phyloP scores from a whole-genome alignment of 2,329 filamentous ascomycete species.

The Diaporthe helianthi region DNA sequence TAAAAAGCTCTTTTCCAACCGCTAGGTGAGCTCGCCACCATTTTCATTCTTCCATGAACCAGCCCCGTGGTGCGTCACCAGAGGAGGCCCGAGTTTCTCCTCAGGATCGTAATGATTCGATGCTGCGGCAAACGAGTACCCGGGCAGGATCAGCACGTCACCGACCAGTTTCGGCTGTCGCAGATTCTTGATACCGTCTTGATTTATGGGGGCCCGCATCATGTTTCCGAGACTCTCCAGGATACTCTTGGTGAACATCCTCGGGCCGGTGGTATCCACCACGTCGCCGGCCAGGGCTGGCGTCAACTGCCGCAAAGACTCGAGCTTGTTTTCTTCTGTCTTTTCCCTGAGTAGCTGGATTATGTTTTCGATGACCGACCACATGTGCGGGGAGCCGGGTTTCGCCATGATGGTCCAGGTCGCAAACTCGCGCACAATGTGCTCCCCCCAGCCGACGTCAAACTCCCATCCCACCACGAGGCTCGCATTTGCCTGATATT shows the following conservation, averaged over 20 bases:
- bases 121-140: background rate
- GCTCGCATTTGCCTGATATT: constrained; percentile 34
- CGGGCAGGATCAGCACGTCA: constrained; percentile 13
- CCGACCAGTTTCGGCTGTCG: background rate
- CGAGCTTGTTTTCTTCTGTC: background rate
- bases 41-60: constrained; percentile 31
- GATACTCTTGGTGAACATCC: constrained; percentile 32
- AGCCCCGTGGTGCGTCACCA: constrained; percentile 32
- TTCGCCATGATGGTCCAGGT: constrained; percentile 8
- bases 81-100: constrained; percentile 6
- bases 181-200: background rate
- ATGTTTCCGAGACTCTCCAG: constrained; percentile 22
- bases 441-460: constrained; percentile 35
- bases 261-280: constrained; percentile 35
- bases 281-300: constrained; percentile 33
- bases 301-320: constrained; percentile 16
- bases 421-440: constrained; percentile 32
- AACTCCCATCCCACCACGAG: constrained; percentile 45
- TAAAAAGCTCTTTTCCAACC: no score
- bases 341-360: background rate
- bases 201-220: background rate
- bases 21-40: background rate
- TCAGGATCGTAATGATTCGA: constrained; percentile 6
- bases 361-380: constrained; percentile 12
- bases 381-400: background rate